A percentile compares a stretch with the other conserved stretches of the same genome.
Conservation (phyloP, 352 stramenopile species). For the Phytopythium montanum region DNA sequence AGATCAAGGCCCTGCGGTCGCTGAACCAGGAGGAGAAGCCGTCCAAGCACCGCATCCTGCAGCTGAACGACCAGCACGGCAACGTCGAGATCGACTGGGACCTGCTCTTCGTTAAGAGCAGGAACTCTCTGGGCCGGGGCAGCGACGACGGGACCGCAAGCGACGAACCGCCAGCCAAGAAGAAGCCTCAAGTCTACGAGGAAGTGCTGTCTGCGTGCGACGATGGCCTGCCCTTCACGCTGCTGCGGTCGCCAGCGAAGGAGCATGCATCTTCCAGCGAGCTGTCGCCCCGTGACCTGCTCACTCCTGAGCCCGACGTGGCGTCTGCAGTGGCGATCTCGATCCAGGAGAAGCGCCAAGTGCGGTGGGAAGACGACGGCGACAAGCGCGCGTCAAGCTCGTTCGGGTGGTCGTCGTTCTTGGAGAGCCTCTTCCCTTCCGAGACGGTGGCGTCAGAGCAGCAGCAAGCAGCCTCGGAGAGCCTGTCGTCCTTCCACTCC, state of each 20-base stretch:
- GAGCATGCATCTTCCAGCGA: not conserved
- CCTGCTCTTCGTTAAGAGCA: slow-evolving; percentile 44
- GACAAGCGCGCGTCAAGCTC: slow-evolving; percentile 4
- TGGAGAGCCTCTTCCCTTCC: slow-evolving; percentile 44
- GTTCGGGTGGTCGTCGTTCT: slow-evolving; percentile 40
- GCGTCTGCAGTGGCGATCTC: slow-evolving; percentile 16
- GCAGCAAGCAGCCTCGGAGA: not conserved
- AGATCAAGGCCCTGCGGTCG: slow-evolving; percentile 40
- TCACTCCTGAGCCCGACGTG: not conserved
- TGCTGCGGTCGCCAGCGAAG: slow-evolving; percentile 41
- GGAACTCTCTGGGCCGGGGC: slow-evolving; percentile 27
- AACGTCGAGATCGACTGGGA: slow-evolving; percentile 50
- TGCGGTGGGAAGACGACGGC: slow-evolving; percentile 6
- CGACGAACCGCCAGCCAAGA: slow-evolving; percentile 13
- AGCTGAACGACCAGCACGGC: slow-evolving; percentile 11
- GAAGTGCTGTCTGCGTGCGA: slow-evolving; percentile 48
- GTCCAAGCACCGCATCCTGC: slow-evolving; percentile 6
- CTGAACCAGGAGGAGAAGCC: slow-evolving; percentile 1
- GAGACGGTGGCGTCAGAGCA: not conserved
- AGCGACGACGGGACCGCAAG: slow-evolving; percentile 28
- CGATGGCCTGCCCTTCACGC: slow-evolving; percentile 58
- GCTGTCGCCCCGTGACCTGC: not conserved
- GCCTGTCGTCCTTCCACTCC: not conserved
- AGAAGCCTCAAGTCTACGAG: slow-evolving; percentile 45
- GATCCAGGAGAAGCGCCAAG: slow-evolving; percentile 18